Evolutionary conservation across 2,329 filamentous ascomycete species (phyloP).

Genomic region (Colletotrichum sp.): DNA sequence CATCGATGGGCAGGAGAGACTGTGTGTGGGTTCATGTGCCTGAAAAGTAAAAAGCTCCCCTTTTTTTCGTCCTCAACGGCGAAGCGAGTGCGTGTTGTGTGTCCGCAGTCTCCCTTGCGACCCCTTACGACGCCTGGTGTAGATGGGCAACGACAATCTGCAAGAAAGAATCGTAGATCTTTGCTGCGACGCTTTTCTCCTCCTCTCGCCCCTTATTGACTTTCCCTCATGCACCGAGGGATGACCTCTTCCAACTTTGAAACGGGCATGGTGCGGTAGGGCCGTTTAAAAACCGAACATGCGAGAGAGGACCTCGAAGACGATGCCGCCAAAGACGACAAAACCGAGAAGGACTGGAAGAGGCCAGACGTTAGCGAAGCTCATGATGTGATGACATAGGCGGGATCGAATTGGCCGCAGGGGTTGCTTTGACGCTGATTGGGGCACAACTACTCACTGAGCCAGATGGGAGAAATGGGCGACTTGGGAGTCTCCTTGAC

Average conservation of each 20-base stretch:
- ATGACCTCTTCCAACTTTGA: neutral
- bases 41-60: neutral
- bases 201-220: neutral
- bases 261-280: neutral
- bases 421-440: neutral
- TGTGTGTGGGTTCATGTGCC: neutral
- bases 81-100: neutral
- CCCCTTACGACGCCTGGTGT: neutral
- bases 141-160: neutral
- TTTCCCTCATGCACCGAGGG: neutral
- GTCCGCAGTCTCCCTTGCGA: neutral
- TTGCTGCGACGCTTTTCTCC: neutral
- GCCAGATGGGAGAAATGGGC: conserved; percentile 68
- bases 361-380: neutral
- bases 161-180: neutral
- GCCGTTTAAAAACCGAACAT: conserved; percentile 42
- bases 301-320: conserved; percentile 63
- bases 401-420: neutral
- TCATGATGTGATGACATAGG: neutral
- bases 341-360: conserved; percentile 61
- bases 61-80: neutral
- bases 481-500: conserved; percentile 61
- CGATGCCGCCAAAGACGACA: conserved; percentile 64
- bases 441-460: conserved; percentile 53
- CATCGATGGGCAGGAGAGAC: neutral